These are phyloP conservation scores for Celoporthe dispersa DNA, from an alignment of 2,329 filamentous ascomycete genomes.

Conservation along the genomic window DNA sequence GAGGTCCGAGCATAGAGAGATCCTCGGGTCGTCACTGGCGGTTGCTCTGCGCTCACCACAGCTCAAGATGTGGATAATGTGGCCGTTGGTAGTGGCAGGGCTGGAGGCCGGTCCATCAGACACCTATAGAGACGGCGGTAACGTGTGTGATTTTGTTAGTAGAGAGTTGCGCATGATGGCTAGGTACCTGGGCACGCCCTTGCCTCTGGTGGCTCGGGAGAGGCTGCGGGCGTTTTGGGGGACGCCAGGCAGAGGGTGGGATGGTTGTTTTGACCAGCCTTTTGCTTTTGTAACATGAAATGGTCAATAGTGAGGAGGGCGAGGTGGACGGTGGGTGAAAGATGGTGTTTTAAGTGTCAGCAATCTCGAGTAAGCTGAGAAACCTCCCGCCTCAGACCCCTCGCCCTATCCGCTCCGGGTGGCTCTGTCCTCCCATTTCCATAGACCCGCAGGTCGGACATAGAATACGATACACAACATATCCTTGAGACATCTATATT, in stretches of 20 bases:
- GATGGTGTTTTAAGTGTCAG: not conserved
- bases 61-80: slow-evolving; percentile 38
- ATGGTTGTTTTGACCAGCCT: slow-evolving; percentile 44
- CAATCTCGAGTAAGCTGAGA: not conserved
- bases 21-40: slow-evolving; percentile 32
- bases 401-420: not conserved
- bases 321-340: too few species aligned
- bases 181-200: slow-evolving; percentile 35
- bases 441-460: not conserved
- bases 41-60: slow-evolving; percentile 29
- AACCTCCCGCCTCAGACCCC: not conserved
- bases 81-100: slow-evolving; percentile 44
- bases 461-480: not conserved
- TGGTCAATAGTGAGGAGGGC: not conserved
- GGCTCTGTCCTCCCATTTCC: not conserved
- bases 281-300: slow-evolving; percentile 35
- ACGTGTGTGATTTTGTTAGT: slow-evolving; percentile 36
- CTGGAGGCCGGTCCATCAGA: slow-evolving; percentile 36
- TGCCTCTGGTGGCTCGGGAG: slow-evolving; percentile 38
- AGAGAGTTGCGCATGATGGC: slow-evolving; percentile 36
- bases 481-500: too few species aligned
- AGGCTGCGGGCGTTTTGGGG: slow-evolving; percentile 43
- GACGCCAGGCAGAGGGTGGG: slow-evolving; percentile 39
- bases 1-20: slow-evolving; percentile 23
- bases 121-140: not conserved